Evolutionary conservation across 805 yeast genomes (phyloP).

Genomic region (Geotrichum ghanense): DNA sequence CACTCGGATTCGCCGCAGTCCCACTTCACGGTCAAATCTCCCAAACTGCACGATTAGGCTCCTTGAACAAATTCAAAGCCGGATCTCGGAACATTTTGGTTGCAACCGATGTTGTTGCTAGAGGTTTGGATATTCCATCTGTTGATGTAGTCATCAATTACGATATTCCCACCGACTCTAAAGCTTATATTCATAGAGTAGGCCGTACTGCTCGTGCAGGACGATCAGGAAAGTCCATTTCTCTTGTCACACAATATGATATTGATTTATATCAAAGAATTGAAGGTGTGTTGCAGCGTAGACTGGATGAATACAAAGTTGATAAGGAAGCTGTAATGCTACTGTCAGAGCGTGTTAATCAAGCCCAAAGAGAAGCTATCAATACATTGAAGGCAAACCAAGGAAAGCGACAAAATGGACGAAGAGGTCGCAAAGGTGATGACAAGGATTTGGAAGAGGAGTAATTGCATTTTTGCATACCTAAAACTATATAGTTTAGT

Average conservation of each 20-base stretch:
- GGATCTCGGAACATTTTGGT: conserved; percentile 85
- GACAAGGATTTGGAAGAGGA: conserved; percentile 37
- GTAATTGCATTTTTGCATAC: conserved; percentile 9
- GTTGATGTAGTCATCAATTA: conserved; percentile 85
- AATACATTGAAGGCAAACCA: conserved; percentile 63
- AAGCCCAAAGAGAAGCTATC: conserved; percentile 84
- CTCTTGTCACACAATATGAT: conserved; percentile 90
- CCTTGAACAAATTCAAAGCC: conserved; percentile 86
- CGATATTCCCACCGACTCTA: conserved; percentile 92
- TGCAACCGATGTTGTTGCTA: conserved; percentile 94
- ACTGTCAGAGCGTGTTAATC: conserved; percentile 77
- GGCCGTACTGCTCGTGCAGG: conserved; percentile 99
- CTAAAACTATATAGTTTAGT: too few relatives aligned
- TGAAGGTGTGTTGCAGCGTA: conserved; percentile 70
- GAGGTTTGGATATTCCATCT: conserved; percentile 93
- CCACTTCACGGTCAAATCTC: conserved; percentile 97
- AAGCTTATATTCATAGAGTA: conserved; percentile 90
- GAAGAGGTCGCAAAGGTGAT: conserved; percentile 30
- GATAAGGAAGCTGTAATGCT: conserved; percentile 67
- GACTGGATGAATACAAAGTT: conserved; percentile 72
- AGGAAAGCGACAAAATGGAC: conserved; percentile 32
- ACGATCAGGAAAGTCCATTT: conserved; percentile 69
- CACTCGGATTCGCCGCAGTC: conserved; percentile 76
- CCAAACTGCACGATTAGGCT: conserved; percentile 80
- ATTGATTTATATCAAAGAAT: conserved; percentile 78